A percentile compares a stretch with the other conserved stretches of the same genome.
Evolutionary conservation across 2,329 filamentous ascomycete species (phyloP).

Genomic region (Metarhizium humberi): DNA sequence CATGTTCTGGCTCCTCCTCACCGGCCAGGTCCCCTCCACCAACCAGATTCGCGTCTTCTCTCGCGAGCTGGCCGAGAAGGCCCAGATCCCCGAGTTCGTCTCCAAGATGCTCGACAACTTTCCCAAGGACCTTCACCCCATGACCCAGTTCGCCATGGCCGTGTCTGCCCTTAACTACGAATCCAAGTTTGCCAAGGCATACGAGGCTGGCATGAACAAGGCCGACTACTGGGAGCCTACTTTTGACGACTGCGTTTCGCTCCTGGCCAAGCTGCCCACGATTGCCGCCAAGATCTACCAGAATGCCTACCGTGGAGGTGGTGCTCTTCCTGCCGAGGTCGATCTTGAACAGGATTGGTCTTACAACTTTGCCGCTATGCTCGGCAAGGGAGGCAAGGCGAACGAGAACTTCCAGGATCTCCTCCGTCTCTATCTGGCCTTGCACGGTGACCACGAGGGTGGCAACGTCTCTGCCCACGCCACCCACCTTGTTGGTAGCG

Average conservation of each 20-base stretch:
- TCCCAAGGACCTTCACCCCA: constrained; percentile 84
- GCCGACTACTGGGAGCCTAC: constrained; percentile 98
- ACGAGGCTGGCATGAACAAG: constrained; percentile 85
- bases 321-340: constrained; percentile 64
- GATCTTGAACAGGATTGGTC: constrained; percentile 91
- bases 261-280: constrained; percentile 91
- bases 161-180: constrained; percentile 95
- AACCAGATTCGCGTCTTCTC: constrained; percentile 76
- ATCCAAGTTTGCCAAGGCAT: constrained; percentile 86
- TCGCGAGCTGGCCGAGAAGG: constrained; percentile 78
- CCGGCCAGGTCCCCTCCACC: constrained; percentile 79
- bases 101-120: constrained; percentile 83
- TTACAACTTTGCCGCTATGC: constrained; percentile 96
- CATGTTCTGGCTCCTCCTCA: constrained; percentile 99
- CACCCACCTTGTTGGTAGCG: constrained; percentile 90
- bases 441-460: constrained; percentile 97
- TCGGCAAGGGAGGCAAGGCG: constrained; percentile 80
- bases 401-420: constrained; percentile 95
- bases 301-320: constrained; percentile 69
- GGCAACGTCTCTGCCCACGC: constrained; percentile 95
- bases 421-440: constrained; percentile 83
- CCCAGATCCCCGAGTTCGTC: constrained; percentile 72
- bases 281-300: constrained; percentile 98
- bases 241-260: constrained; percentile 87
- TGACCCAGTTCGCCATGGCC: constrained; percentile 95